Evolutionary conservation across 2,329 filamentous ascomycete genomes (phyloP).

Genomic region (Cephalotrichum gorgonifer): DNA sequence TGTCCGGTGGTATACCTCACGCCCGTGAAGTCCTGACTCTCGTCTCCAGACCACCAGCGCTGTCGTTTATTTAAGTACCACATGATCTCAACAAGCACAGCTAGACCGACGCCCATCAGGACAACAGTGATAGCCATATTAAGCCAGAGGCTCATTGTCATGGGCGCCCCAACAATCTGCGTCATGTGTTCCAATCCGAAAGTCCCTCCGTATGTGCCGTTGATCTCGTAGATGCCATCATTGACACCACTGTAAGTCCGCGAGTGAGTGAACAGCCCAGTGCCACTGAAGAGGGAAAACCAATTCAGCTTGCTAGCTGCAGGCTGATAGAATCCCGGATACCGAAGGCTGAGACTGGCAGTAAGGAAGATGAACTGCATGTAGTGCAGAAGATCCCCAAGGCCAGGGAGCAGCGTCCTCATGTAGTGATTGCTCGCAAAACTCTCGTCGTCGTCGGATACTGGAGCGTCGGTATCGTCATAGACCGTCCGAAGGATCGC

Average conservation of each 20-base stretch:
- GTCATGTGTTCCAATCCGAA: conserved; percentile 54
- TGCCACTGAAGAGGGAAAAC: conserved; percentile 54
- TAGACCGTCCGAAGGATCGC: conserved; percentile 21
- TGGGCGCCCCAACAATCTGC: conserved; percentile 56
- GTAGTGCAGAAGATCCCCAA: conserved; percentile 56
- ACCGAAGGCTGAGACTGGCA: conserved; percentile 57
- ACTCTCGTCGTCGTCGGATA: conserved; percentile 9
- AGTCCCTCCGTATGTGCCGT: conserved; percentile 47
- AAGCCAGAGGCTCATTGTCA: conserved; percentile 53
- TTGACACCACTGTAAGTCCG: conserved; percentile 17
- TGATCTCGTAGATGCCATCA: conserved; percentile 54
- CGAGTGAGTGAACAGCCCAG: conserved; percentile 14
- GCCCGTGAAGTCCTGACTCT: conserved; percentile 24
- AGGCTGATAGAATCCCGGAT: conserved; percentile 66
- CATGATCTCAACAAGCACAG: background rate
- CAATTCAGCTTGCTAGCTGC: conserved; percentile 56
- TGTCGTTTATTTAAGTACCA: background rate
- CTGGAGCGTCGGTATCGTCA: conserved; percentile 29
- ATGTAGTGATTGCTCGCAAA: conserved; percentile 20
- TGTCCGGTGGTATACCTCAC: conserved; percentile 24
- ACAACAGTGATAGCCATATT: conserved; percentile 57
- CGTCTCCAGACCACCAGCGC: conserved; percentile 15
- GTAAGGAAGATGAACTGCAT: conserved; percentile 66
- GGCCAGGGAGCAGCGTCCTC: background rate
- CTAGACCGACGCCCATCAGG: conserved; percentile 16